These are phyloP conservation scores for Jackrogersella minutella DNA, from an alignment of 495 filamentous ascomycete species.

Conservation along the genomic window DNA sequence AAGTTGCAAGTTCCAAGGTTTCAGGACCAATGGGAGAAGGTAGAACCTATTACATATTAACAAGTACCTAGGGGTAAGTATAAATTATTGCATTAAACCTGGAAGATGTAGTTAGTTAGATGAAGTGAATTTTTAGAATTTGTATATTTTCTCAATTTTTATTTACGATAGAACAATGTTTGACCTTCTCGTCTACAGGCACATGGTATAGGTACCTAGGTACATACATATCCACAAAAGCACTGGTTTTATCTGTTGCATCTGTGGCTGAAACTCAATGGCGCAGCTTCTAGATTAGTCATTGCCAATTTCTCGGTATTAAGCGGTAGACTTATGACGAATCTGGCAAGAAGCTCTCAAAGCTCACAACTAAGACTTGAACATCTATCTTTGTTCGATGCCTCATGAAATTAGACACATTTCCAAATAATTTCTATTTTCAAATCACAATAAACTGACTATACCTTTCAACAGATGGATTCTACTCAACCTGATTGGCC, in stretches of 20 bases:
- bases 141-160: too few relatives aligned
- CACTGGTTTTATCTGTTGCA: not conserved
- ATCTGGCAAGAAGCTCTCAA: conserved; percentile 44
- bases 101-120: too few relatives aligned
- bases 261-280: conserved; percentile 20
- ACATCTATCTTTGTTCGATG: conserved; percentile 1
- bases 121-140: too few relatives aligned
- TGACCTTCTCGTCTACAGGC: too few relatives aligned
- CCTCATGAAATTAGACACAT: not conserved
- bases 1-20: not conserved
- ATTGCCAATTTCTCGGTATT: conserved; percentile 5
- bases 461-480: conserved; percentile 36
- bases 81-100: too few relatives aligned
- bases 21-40: too few relatives aligned
- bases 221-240: too few relatives aligned
- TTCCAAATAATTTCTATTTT: not conserved
- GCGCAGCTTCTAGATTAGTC: conserved; percentile 22
- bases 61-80: too few relatives aligned
- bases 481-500: conserved; percentile 39
- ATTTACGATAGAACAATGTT: too few relatives aligned
- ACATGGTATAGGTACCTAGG: too few relatives aligned
- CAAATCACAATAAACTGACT: not conserved
- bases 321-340: conserved; percentile 25
- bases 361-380: conserved; percentile 12
- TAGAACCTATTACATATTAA: too few relatives aligned